These are phyloP conservation scores for Aspergillus hancockii DNA, from an alignment of 495 filamentous ascomycete genomes.

Conservation along the genomic window DNA sequence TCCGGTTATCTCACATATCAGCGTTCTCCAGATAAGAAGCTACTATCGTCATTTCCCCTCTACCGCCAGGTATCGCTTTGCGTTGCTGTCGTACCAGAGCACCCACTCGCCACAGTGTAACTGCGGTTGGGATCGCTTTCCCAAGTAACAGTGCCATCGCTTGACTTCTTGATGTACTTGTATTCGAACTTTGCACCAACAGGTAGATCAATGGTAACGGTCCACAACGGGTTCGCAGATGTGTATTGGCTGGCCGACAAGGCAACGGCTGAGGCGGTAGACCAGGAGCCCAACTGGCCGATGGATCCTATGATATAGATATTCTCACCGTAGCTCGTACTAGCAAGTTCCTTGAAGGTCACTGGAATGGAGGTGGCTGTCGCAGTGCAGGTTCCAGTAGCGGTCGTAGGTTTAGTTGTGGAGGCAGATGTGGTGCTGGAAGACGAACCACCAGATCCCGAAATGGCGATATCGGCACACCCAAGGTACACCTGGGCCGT, in stretches of 20 bases:
- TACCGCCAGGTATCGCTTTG: too few relatives aligned
- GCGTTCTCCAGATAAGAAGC: too few relatives aligned
- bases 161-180: conserved; percentile 61
- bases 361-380: conserved; percentile 47
- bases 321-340: conserved; percentile 57
- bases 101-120: conserved; percentile 51
- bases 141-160: conserved; percentile 55
- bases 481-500: conserved; percentile 56
- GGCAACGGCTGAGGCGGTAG: conserved; percentile 43
- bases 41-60: too few relatives aligned
- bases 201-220: conserved; percentile 43
- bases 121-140: conserved; percentile 60
- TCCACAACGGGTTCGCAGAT: conserved; percentile 56
- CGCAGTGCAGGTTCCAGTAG: conserved; percentile 32
- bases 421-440: conserved; percentile 9
- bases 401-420: conserved; percentile 29
- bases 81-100: conserved; percentile 12
- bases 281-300: conserved; percentile 55
- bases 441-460: too few relatives aligned
- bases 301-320: conserved; percentile 58
- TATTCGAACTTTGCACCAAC: conserved; percentile 57
- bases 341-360: conserved; percentile 56
- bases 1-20: too few relatives aligned
- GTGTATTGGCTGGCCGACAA: conserved; percentile 55
- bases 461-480: conserved; percentile 56